Percentiles rank a stretch among this genome's conserved stretches.
phyloP scores from a whole-genome alignment of 352 stramenopile genomes.

The Globisporangium canariense region DNA sequence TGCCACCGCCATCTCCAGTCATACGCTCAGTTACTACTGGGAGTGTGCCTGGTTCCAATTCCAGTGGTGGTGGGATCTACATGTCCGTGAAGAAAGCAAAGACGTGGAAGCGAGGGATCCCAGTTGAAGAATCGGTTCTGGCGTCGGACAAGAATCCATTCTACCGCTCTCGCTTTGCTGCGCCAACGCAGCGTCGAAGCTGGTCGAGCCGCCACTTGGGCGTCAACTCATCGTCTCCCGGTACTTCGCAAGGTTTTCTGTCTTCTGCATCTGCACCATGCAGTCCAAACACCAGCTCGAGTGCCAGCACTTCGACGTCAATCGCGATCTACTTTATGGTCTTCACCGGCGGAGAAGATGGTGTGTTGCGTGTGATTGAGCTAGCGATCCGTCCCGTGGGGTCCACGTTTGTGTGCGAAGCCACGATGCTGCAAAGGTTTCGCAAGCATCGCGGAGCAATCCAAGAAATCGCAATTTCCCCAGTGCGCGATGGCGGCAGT shows the following conservation, averaged over 20 bases:
- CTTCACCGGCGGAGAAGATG: slow-evolving; percentile 65
- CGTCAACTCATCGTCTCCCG: slow-evolving; percentile 11
- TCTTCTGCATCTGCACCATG: slow-evolving; percentile 24
- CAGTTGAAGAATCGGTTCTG: slow-evolving; percentile 34
- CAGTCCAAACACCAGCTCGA: slow-evolving; percentile 15
- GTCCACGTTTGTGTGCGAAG: slow-evolving; percentile 38
- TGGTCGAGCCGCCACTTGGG: slow-evolving; percentile 32
- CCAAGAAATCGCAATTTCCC: slow-evolving; percentile 62
- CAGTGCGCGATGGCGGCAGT: slow-evolving; percentile 17
- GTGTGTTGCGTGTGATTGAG: slow-evolving; percentile 53
- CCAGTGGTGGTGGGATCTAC: slow-evolving; percentile 12
- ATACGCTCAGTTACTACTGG: not conserved
- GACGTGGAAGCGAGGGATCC: slow-evolving; percentile 22
- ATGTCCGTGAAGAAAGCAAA: slow-evolving; percentile 18
- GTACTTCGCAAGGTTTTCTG: not conserved
- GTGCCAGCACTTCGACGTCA: not conserved
- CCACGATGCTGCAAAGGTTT: slow-evolving; percentile 47
- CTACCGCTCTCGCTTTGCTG: slow-evolving; percentile 45
- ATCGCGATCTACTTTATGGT: slow-evolving; percentile 53
- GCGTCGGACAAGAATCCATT: slow-evolving; percentile 62
- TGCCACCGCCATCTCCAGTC: slow-evolving; percentile 2
- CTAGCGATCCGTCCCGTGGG: slow-evolving; percentile 31
- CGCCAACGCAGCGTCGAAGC: slow-evolving; percentile 27
- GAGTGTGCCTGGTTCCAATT: not conserved
- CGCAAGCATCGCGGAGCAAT: slow-evolving; percentile 57